These are phyloP conservation scores for Citrus maxima DNA, from an alignment of 345 rosid species.

Conservation along the genomic window DNA sequence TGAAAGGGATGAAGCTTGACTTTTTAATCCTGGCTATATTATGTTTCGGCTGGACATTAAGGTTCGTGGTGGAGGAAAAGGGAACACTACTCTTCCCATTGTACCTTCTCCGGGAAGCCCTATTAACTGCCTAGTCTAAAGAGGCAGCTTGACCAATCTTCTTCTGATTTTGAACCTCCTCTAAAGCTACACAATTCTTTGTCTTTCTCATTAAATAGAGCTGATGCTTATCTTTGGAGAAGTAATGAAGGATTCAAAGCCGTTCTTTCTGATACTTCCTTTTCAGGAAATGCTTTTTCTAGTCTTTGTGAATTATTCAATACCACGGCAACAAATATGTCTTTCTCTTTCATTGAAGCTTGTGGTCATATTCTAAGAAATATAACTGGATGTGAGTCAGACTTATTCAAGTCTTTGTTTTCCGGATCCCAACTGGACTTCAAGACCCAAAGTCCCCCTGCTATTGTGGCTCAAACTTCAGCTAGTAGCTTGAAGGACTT, in stretches of 20 bases:
- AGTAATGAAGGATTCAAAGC: neutral
- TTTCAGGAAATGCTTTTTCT: neutral
- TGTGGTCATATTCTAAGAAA: conserved; percentile 2
- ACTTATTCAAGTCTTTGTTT: neutral
- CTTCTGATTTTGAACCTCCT: neutral
- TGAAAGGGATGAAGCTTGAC: neutral
- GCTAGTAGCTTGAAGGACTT: neutral
- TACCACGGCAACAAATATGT: neutral
- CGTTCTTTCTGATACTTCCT: neutral
- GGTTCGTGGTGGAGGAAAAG: neutral
- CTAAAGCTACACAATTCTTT: neutral
- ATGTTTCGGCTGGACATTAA: neutral
- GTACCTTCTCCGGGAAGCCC: neutral
- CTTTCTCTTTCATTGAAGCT: neutral
- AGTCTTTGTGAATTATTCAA: neutral
- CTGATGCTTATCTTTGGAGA: neutral
- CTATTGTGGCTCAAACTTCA: neutral
- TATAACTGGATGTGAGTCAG: neutral
- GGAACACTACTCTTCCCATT: neutral
- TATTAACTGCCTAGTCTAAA: conserved; percentile 1
- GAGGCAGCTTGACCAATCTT: conserved; percentile 11
- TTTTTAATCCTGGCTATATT: neutral
- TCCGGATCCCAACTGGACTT: neutral
- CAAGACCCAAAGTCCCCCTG: neutral
- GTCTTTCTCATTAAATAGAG: neutral